Evolutionary conservation across 169 alveolate species (phyloP), one percentile per base, ranked within the genome.

Genomic region (Cryptosporidium sp.): DNA sequence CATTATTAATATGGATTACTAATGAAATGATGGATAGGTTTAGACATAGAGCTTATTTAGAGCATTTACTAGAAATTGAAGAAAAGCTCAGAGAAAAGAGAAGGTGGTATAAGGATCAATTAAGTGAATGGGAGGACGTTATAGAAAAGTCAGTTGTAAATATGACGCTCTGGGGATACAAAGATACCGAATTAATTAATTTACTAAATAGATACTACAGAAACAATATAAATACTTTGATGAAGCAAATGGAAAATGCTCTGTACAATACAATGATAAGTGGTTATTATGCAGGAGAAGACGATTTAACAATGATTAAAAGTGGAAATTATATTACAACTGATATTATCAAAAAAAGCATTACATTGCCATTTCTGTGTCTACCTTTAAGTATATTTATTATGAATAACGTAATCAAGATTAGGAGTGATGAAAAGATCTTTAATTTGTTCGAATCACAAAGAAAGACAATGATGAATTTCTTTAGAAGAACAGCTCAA

Each of bases 121-220:
- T 71, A n/a, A 48, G 33, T 31, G 85, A 71, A 33, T 71, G 85
- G 85, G 85, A 71, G 31, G 69, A 71, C 14, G 50, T 16, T n/a
- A 71, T 71, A 12, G 85, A 71, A 33, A 48, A 71, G 21, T 71
- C 85, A 2, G 51, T 71, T 1, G 16, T 71, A 16, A 52, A 71
- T 52, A 48, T 71, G 85, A 71, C 85, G 10, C 16, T 50, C 2
- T 71, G 85, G 85, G 85, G 85, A 5, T 71, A 71, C 33, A 71
- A 48, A 16, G 85, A 71, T 14, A 31, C 18, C 3, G 23, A 9
- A 10, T 4, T 71, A n/a, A 71, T 50, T n/a, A 33, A 71, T n/a
- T 50, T 71, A 16, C 37, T 71, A 26, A 71, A 29, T 12, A 50
- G 18, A 71, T 71, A 33, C 31, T 69, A 39, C 31, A 48, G n/a